Percentiles rank a stretch among this genome's conserved stretches.
Conservation (phyloP, 768 basidiomycete genomes). For the Suillus discolor region DNA sequence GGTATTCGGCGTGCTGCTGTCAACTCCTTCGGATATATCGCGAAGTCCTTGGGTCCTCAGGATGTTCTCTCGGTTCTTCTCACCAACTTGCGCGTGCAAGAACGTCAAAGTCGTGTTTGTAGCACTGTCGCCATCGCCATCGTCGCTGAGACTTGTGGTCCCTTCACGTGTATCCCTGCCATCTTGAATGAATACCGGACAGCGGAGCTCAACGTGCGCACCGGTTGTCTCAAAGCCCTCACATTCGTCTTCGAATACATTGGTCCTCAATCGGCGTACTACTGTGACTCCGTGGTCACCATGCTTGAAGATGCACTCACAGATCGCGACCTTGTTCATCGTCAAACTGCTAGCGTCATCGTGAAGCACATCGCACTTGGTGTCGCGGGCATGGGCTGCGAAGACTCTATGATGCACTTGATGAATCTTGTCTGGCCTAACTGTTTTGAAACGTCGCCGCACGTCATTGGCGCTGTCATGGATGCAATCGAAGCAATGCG, state of each 20-base stretch:
- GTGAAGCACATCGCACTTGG: conserved; percentile 98
- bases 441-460: conserved; percentile 97
- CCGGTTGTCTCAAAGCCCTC: conserved; percentile 96
- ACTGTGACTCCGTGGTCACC: conserved; percentile 95
- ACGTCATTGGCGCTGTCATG: conserved; percentile 98
- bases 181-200: conserved; percentile 99
- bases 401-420: conserved; percentile 96
- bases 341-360: conserved; percentile 97
- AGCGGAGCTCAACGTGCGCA: conserved; percentile 97
- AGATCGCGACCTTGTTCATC: conserved; percentile 96
- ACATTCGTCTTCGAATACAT: conserved; percentile 99
- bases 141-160: conserved; percentile 91
- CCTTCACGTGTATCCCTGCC: conserved; percentile 98
- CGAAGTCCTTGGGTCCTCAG: conserved; percentile 98
- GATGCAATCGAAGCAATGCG: conserved; percentile 98
- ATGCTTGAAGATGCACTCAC: conserved; percentile 98
- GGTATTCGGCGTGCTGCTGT: conserved; percentile 98
- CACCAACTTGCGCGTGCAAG: conserved; percentile 97
- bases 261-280: conserved; percentile 94
- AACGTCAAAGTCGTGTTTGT: conserved; percentile 98
- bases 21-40: conserved; percentile 99
- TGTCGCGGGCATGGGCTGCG: conserved; percentile 94
- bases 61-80: conserved; percentile 95
- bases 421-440: conserved; percentile 99
- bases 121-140: conserved; percentile 98